phyloP scores from a whole-genome alignment of 2,329 filamentous ascomycete species.

The Sclerotinia sclerotiorum region DNA sequence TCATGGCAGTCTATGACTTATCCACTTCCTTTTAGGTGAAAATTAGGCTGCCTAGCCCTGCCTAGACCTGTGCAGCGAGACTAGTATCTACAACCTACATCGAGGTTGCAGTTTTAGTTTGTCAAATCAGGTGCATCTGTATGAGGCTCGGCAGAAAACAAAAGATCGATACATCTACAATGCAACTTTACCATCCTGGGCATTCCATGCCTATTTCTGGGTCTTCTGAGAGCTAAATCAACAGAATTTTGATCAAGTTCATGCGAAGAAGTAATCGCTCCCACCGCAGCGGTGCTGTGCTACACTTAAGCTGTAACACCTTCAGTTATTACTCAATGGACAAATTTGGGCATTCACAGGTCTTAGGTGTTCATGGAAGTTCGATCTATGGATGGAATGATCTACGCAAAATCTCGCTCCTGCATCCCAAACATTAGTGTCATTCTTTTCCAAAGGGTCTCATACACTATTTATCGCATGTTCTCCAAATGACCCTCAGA shows the following conservation, averaged over 20 bases:
- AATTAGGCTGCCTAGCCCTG: not conserved
- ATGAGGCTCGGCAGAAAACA: no score
- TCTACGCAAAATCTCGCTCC: not conserved
- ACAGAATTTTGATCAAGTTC: not conserved
- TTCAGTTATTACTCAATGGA: not conserved
- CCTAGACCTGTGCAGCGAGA: not conserved
- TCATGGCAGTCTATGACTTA: not conserved
- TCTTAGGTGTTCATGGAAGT: not conserved
- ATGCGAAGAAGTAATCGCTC: not conserved
- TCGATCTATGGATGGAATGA: not conserved
- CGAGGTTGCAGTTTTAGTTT: no score
- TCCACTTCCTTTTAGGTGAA: not conserved
- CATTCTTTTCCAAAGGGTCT: not conserved
- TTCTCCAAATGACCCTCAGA: not conserved
- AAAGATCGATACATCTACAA: not conserved
- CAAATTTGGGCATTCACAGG: not conserved
- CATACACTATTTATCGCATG: not conserved
- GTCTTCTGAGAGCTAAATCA: not conserved
- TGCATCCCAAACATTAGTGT: not conserved
- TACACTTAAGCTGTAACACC: not conserved
- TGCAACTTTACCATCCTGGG: not conserved
- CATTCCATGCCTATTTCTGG: not conserved
- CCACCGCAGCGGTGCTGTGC: not conserved
- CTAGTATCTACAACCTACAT: not conserved
- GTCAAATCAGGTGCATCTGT: no score